Evolutionary conservation across 176 grass and related monocot species (phyloP).

Genomic region (Coix lacrymajobi): DNA sequence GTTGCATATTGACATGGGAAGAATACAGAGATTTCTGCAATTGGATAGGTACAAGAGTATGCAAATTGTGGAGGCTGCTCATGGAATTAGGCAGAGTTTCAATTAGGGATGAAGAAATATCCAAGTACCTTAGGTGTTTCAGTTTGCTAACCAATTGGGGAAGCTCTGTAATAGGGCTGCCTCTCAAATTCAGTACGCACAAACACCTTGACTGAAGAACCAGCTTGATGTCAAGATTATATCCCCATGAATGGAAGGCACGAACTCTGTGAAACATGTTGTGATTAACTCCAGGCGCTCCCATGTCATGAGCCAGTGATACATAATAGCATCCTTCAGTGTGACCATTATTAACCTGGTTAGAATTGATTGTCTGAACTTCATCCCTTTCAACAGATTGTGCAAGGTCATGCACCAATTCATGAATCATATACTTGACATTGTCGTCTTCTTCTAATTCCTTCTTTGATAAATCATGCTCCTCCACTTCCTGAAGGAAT

Average conservation of each 20-base stretch:
- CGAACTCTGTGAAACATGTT: slow-evolving; percentile 25
- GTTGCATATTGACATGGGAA: slow-evolving; percentile 46
- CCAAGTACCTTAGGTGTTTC: slow-evolving; percentile 55
- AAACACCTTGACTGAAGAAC: slow-evolving; percentile 14
- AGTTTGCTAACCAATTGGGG: slow-evolving; percentile 36
- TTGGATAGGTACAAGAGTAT: slow-evolving; percentile 42
- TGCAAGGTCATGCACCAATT: slow-evolving; percentile 65
- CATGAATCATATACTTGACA: slow-evolving; percentile 55
- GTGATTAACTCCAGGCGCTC: neutral
- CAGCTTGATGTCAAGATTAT: slow-evolving; percentile 1
- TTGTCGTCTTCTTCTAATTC: slow-evolving; percentile 21
- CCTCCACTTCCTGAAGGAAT: slow-evolving; percentile 51
- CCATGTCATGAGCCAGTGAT: slow-evolving; percentile 14
- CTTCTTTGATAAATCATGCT: slow-evolving; percentile 24
- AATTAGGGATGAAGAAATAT: slow-evolving; percentile 44
- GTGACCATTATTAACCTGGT: neutral
- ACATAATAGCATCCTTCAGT: slow-evolving; percentile 30
- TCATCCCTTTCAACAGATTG: slow-evolving; percentile 52
- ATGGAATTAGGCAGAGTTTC: slow-evolving; percentile 44
- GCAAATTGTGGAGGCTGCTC: slow-evolving; percentile 42
- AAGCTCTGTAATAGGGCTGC: slow-evolving; percentile 22
- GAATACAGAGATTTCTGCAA: slow-evolving; percentile 34
- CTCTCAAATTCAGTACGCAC: slow-evolving; percentile 46
- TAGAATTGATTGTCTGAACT: slow-evolving; percentile 19
- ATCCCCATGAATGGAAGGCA: slow-evolving; percentile 43